Evolutionary conservation across 768 basidiomycete species (phyloP).

Genomic region (Termitomyces sp.): DNA sequence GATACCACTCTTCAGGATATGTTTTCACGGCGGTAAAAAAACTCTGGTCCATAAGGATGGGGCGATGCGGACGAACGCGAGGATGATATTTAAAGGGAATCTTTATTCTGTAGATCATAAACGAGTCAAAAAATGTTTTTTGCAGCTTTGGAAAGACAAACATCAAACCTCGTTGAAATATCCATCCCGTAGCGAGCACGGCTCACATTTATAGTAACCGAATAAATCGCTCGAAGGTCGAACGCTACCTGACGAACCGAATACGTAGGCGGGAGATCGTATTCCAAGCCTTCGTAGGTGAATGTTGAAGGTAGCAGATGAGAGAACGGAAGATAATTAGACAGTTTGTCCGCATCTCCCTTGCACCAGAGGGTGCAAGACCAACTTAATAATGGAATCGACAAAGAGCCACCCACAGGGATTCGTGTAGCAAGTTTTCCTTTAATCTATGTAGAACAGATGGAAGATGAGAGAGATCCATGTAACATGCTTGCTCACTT

Average conservation of each 20-base stretch:
- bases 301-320: constrained; percentile 44
- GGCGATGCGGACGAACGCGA: constrained; percentile 48
- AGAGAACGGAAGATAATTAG: constrained; percentile 38
- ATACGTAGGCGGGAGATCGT: constrained; percentile 50
- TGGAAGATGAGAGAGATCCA: neutral
- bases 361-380: constrained; percentile 31
- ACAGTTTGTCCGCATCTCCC: constrained; percentile 15
- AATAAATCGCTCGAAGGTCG: constrained; percentile 39
- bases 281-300: constrained; percentile 26
- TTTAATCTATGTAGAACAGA: constrained; percentile 32
- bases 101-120: constrained; percentile 31
- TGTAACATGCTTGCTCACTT: constrained; percentile 29
- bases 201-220: constrained; percentile 38
- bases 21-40: constrained; percentile 60
- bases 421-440: constrained; percentile 37
- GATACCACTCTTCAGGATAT: constrained; percentile 66
- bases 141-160: constrained; percentile 26
- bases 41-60: constrained; percentile 42
- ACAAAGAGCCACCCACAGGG: constrained; percentile 33
- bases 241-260: constrained; percentile 28
- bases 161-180: constrained; percentile 43
- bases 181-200: constrained; percentile 35
- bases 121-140: neutral
- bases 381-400: constrained; percentile 28
- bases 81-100: constrained; percentile 52